Conservation (phyloP, 1,139 yeast genomes). For the Zygosaccharomyces pseudobailii region DNA sequence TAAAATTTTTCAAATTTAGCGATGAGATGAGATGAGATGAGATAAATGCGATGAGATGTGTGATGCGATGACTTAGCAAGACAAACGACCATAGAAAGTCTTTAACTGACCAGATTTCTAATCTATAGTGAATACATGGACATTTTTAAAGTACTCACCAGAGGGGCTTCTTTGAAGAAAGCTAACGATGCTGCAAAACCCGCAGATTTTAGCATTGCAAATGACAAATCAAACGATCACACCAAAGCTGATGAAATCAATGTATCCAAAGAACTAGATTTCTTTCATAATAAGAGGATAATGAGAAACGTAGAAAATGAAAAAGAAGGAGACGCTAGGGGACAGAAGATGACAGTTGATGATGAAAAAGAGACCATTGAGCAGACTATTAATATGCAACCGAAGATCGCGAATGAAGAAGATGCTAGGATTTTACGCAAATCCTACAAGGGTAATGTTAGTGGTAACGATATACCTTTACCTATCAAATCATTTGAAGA, state of each 20-base stretch:
- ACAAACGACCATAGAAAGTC: too few relatives aligned
- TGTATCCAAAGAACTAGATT: conserved; percentile 62
- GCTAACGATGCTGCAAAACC: conserved; percentile 27
- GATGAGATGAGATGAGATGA: conserved; percentile 9
- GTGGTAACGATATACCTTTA: conserved; percentile 75
- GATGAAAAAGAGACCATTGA: conserved; percentile 29
- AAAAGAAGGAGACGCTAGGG: conserved; percentile 19
- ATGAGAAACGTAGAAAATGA: conserved; percentile 25
- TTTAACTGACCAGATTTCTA: too few relatives aligned
- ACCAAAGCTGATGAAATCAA: conserved; percentile 40
- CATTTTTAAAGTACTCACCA: conserved; percentile 72
- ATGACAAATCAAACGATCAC: conserved; percentile 18
- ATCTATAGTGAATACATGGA: conserved; percentile 52
- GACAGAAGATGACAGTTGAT: conserved; percentile 26
- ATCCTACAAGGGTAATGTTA: conserved; percentile 54
- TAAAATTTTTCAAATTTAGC: conserved; percentile 53
- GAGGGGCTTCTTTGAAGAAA: conserved; percentile 79
- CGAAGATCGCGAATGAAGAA: conserved; percentile 46
- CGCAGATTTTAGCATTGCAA: conserved; percentile 27
- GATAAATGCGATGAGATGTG: not conserved
- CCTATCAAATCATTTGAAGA: conserved; percentile 91
- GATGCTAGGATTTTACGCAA: conserved; percentile 58
- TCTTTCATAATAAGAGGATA: conserved; percentile 56
- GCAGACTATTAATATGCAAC: conserved; percentile 36
- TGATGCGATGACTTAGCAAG: too few relatives aligned